phyloP scores from a whole-genome alignment of 2,329 filamentous ascomycete genomes.

The Xylaria sp. region DNA sequence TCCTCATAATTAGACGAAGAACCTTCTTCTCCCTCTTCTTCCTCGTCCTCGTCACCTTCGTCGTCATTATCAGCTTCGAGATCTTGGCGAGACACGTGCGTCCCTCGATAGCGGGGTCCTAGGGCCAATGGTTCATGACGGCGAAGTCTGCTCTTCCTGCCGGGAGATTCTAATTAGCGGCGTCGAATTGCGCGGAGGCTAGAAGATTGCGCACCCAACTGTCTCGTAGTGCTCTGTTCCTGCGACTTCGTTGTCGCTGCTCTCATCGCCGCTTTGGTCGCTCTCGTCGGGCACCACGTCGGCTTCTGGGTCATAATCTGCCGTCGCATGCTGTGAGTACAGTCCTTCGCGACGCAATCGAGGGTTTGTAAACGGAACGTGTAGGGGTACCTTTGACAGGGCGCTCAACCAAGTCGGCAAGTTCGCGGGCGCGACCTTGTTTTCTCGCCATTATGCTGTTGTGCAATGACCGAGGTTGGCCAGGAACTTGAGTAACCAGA shows the following conservation, averaged over 20 bases:
- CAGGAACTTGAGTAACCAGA: not conserved
- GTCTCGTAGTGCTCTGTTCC: slow-evolving; percentile 86
- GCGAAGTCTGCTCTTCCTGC: slow-evolving; percentile 82
- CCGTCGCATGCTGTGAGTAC: slow-evolving; percentile 32
- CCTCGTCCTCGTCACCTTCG: slow-evolving; percentile 53
- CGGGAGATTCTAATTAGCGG: slow-evolving; percentile 22
- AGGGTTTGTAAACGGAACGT: not conserved
- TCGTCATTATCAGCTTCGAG: slow-evolving; percentile 57
- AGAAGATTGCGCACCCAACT: slow-evolving; percentile 42
- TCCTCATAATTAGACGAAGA: slow-evolving; percentile 48
- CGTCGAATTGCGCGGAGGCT: slow-evolving; percentile 17
- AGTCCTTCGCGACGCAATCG: not conserved
- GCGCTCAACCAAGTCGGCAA: slow-evolving; percentile 71
- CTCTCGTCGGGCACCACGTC: slow-evolving; percentile 63
- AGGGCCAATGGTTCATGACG: slow-evolving; percentile 75
- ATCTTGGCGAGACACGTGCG: slow-evolving; percentile 74
- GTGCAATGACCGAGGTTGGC: slow-evolving; percentile 20
- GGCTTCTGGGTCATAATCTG: slow-evolving; percentile 85
- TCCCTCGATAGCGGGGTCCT: slow-evolving; percentile 83
- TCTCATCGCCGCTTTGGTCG: slow-evolving; percentile 64
- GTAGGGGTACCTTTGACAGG: slow-evolving; percentile 65
- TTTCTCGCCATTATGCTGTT: slow-evolving; percentile 60
- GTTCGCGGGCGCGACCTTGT: slow-evolving; percentile 66
- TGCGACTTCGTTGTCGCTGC: slow-evolving; percentile 61
- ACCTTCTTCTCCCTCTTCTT: slow-evolving; percentile 56